These are phyloP conservation scores for Alternaria alternata DNA, from an alignment of 2,329 filamentous ascomycete genomes.

Conservation along the genomic window DNA sequence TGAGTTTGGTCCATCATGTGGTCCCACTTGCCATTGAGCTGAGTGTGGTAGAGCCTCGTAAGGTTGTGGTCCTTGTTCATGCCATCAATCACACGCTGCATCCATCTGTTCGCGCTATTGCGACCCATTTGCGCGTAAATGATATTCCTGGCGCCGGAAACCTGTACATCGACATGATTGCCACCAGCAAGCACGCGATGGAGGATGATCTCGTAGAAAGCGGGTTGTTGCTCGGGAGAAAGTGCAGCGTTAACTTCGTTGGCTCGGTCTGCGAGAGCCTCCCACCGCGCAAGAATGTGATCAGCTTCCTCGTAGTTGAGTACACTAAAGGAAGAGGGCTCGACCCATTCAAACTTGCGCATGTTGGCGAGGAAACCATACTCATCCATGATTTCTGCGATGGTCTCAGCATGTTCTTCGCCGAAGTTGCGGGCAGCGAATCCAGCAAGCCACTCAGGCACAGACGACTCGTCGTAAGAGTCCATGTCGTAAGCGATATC, in stretches of 20 bases:
- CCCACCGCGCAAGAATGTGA: conserved; percentile 64
- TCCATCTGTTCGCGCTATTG: conserved; percentile 51
- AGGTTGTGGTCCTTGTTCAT: conserved; percentile 50
- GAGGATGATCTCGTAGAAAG: conserved; percentile 70
- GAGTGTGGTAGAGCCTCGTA: conserved; percentile 45
- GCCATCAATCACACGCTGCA: conserved; percentile 47
- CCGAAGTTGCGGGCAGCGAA: conserved; percentile 69
- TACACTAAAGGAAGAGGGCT: conserved; percentile 66
- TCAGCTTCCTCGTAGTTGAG: conserved; percentile 72
- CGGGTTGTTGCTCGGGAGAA: conserved; percentile 58
- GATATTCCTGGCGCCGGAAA: conserved; percentile 48
- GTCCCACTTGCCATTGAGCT: conserved; percentile 51
- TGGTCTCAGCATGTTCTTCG: conserved; percentile 55
- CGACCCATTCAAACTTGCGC: conserved; percentile 70
- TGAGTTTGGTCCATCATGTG: conserved; percentile 54
- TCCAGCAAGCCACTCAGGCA: conserved; percentile 63
- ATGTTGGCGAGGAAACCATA: conserved; percentile 66
- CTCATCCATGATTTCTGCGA: conserved; percentile 62
- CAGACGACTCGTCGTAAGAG: conserved; percentile 64
- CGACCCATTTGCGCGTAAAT: conserved; percentile 48
- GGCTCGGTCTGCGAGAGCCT: conserved; percentile 61
- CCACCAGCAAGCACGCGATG: conserved; percentile 67
- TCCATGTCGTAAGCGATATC: conserved; percentile 72
- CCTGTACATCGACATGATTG: conserved; percentile 61
- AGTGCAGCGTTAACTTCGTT: conserved; percentile 65